These are phyloP conservation scores for Umbellularia californica DNA, from an alignment of 164 flowering plant species.

Conservation along the genomic window DNA sequence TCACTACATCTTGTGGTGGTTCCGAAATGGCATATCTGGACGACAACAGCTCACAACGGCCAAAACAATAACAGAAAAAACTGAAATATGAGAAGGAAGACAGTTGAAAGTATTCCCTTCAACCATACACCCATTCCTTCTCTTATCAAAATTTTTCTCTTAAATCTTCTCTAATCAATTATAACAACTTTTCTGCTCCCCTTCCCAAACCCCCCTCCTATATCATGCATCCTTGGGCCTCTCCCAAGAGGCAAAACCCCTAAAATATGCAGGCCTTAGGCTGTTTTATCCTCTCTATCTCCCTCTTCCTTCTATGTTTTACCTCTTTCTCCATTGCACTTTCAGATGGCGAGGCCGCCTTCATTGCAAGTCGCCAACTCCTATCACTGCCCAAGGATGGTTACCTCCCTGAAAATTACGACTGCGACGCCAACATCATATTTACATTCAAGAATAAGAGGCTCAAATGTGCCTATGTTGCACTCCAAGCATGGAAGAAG, in stretches of 20 bases:
- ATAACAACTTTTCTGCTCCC: neutral
- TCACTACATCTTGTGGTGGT: no score
- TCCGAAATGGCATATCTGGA: neutral
- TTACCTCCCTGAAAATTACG: conserved; percentile 33
- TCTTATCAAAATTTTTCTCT: neutral
- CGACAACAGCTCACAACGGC: neutral
- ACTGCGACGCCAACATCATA: conserved; percentile 19
- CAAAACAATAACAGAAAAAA: neutral
- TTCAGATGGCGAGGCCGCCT: conserved; percentile 39
- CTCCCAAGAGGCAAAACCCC: neutral
- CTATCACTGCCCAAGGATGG: conserved; percentile 23
- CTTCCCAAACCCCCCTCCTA: neutral
- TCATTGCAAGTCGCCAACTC: conserved; percentile 48
- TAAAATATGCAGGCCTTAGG: conserved; percentile 7
- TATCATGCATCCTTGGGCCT: neutral
- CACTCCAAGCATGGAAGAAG: conserved; percentile 63
- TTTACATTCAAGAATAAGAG: conserved; percentile 36
- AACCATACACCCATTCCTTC: neutral
- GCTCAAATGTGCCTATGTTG: conserved; percentile 53
- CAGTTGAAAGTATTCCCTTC: neutral
- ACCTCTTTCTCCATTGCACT: conserved; percentile 22
- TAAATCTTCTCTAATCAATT: neutral
- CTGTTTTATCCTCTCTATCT: conserved; percentile 8
- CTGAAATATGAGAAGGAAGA: neutral
- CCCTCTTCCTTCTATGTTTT: conserved; percentile 6